phyloP scores from a whole-genome alignment of 225 moss, liverwort and hornwort genomes.

The Pleurozium schreberi region DNA sequence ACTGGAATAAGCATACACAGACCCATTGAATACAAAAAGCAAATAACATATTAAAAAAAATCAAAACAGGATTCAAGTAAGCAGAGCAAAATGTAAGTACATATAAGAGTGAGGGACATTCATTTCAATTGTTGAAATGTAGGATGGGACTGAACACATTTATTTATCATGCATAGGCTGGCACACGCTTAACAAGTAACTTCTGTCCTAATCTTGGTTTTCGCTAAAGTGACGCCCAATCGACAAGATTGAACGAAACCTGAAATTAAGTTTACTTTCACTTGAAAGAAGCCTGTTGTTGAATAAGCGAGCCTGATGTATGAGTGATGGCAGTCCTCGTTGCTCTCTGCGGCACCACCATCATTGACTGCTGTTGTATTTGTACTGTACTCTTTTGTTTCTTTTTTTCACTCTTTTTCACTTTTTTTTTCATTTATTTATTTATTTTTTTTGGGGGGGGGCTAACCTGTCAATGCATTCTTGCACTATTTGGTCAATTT shows the following conservation, averaged over 20 bases:
- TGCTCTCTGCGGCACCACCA: not conserved
- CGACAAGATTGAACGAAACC: not conserved
- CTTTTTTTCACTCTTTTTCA: too few relatives aligned
- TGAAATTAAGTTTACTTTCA: too few relatives aligned
- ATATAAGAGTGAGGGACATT: not conserved
- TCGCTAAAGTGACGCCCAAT: not conserved
- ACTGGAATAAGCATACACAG: not conserved
- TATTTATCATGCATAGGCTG: not conserved
- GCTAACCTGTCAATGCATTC: not conserved
- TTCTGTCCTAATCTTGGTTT: not conserved
- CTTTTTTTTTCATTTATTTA: not conserved
- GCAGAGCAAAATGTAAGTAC: not conserved
- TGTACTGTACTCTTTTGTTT: not conserved
- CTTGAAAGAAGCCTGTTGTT: not conserved
- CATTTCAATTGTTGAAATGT: not conserved
- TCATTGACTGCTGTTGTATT: slow-evolving; percentile 17
- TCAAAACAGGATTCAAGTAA: not conserved
- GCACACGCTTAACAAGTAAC: not conserved
- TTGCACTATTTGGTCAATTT: not conserved
- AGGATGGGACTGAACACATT: not conserved
- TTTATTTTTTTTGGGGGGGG: too few relatives aligned
- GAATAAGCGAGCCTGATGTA: not conserved
- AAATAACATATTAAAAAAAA: too few relatives aligned
- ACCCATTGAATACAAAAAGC: not conserved
- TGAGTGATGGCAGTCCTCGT: not conserved